Evolutionary conservation across 139 green algal genomes (phyloP), one percentile per base, ranked within the genome.

Genomic region (Tetradesmus obliquus): DNA sequence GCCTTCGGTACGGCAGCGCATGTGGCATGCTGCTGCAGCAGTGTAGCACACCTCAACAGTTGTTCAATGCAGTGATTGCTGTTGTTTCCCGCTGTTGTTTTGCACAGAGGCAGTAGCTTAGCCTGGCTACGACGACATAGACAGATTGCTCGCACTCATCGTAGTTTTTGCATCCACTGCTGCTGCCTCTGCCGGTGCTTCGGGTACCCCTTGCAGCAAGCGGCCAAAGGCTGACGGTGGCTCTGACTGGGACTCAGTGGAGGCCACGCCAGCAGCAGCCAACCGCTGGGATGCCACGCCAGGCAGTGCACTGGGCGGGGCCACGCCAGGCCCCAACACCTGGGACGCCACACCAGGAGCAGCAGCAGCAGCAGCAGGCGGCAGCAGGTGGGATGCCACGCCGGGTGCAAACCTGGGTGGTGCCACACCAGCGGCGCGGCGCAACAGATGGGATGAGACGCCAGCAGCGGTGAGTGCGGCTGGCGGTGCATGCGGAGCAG

Each of bases 241-340:
- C 13, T 98, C 97, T 10, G 98, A 99, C 45, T 99, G 98, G 98
- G 98, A 99, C 84, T 92, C 95, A 15, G 94, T 96, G 71, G 97
- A 98, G 88, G 94, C 95, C 17, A 98, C 97, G 1, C 96, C 97
- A 55, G 93, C 93, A 3, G 88, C 96, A 88, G 93, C 83, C 51
- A 96, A 93, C 91, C 92, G 94, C 9, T 99, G 97, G 97, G 97
- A 98, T 88, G 97, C 97, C 6, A 97, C 97, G 0, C 97, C 97
- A 22, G 95, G 94, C n/a, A 62, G 83, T 0, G 94, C 87, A 3
- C 72, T 93, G 22, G 82, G 89, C 7, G 94, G 93, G 54, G 91
- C 93, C 0, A 94, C 94, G 3, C 92, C 91, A n/a, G 94, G 76
- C 7, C 87, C 88, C 79, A 95, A 94, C 92, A 93, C 94, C 32